phyloP scores from a whole-genome alignment of 2,329 filamentous ascomycete genomes.

The Aureobasidium melanogenum region DNA sequence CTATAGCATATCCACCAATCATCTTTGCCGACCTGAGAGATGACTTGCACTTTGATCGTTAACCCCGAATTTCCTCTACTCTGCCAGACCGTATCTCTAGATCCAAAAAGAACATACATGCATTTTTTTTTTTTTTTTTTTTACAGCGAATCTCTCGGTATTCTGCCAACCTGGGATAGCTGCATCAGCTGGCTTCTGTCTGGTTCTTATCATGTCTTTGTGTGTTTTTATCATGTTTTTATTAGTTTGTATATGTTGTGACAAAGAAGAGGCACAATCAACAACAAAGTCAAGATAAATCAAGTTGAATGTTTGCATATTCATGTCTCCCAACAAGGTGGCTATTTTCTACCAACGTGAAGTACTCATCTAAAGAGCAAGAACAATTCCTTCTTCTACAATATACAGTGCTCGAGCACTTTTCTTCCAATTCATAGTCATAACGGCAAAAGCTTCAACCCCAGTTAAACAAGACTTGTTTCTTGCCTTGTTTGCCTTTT shows the following conservation, averaged over 20 bases:
- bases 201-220: too few species aligned
- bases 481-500: conserved; percentile 42
- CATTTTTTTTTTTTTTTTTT: too few species aligned
- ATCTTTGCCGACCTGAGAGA: too few species aligned
- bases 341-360: neutral
- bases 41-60: too few species aligned
- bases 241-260: neutral
- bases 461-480: conserved; percentile 43
- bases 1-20: too few species aligned
- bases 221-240: neutral
- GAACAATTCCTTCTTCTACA: neutral
- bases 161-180: too few species aligned
- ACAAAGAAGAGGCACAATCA: neutral
- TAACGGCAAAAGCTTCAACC: conserved; percentile 18
- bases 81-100: too few species aligned
- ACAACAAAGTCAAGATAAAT: neutral
- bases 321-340: neutral
- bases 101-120: too few species aligned
- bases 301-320: neutral
- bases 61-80: too few species aligned
- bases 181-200: too few species aligned
- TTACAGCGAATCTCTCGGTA: too few species aligned
- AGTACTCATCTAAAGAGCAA: neutral
- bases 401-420: neutral
- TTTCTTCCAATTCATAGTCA: neutral